Evolutionary conservation across 1,284 basidiomycete genomes (phyloP).

Genomic region (Megacollybia platyphylla): DNA sequence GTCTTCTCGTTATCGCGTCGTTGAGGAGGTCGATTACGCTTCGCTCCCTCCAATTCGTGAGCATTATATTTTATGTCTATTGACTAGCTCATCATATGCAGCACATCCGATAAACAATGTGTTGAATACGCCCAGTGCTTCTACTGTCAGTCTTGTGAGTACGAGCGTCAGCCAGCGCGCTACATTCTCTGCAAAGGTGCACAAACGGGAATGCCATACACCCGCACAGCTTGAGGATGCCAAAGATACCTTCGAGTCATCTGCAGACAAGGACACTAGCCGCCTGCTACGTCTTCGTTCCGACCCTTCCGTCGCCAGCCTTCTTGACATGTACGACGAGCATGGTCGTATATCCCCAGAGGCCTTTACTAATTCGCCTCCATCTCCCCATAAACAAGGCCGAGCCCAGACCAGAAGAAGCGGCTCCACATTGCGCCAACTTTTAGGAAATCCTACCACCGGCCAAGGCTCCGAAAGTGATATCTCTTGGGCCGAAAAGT

Average conservation of each 20-base stretch:
- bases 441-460: slow-evolving; percentile 41
- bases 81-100: slow-evolving; percentile 12
- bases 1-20: slow-evolving; percentile 48
- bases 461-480: slow-evolving; percentile 35
- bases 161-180: slow-evolving; percentile 33
- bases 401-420: slow-evolving; percentile 41
- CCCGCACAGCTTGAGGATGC: slow-evolving; percentile 53
- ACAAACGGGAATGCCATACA: slow-evolving; percentile 44
- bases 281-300: slow-evolving; percentile 49
- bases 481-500: slow-evolving; percentile 70
- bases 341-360: slow-evolving; percentile 46
- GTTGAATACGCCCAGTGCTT: slow-evolving; percentile 30
- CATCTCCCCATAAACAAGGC: slow-evolving; percentile 25
- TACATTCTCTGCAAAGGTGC: slow-evolving; percentile 60
- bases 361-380: slow-evolving; percentile 53
- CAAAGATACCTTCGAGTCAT: slow-evolving; percentile 22
- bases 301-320: slow-evolving; percentile 64
- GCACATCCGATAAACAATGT: slow-evolving; percentile 57
- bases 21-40: slow-evolving; percentile 39
- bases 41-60: slow-evolving; percentile 56
- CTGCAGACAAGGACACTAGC: slow-evolving; percentile 29
- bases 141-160: slow-evolving; percentile 34
- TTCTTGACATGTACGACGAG: slow-evolving; percentile 61
- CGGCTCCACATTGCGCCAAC: slow-evolving; percentile 59
- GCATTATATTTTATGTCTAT: slow-evolving; percentile 15